phyloP scores from a whole-genome alignment of 2,329 filamentous ascomycete species.

The Alternaria sp. region DNA sequence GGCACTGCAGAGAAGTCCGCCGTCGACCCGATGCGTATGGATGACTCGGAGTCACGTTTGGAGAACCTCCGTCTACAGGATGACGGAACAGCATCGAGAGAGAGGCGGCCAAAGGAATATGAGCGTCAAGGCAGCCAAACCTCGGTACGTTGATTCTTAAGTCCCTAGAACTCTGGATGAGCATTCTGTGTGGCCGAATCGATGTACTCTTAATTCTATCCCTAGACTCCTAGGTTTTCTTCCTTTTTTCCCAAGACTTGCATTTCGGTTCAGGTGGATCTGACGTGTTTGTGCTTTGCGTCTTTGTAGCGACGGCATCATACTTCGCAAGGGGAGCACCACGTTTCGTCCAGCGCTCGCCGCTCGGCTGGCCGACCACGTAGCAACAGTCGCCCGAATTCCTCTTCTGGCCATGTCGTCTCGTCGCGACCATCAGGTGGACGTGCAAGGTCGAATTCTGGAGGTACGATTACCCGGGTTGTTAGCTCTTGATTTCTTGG shows the following conservation, averaged over 20 bases:
- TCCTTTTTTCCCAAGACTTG: slow-evolving; percentile 42
- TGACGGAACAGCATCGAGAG: slow-evolving; percentile 55
- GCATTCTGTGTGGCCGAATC: slow-evolving; percentile 49
- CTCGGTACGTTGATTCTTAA: slow-evolving; percentile 54
- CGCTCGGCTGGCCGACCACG: slow-evolving; percentile 45
- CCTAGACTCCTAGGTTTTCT: slow-evolving; percentile 45
- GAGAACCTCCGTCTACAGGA: slow-evolving; percentile 92
- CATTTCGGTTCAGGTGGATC: slow-evolving; percentile 47
- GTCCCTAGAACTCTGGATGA: slow-evolving; percentile 49
- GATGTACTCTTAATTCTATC: slow-evolving; percentile 51
- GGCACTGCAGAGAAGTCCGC: slow-evolving; percentile 48
- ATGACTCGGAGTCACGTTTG: slow-evolving; percentile 84
- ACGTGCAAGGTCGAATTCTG: slow-evolving; percentile 40
- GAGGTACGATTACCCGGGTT: slow-evolving; percentile 37
- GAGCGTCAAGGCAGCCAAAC: slow-evolving; percentile 49
- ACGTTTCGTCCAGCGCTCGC: slow-evolving; percentile 37
- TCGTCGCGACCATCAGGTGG: slow-evolving; percentile 35
- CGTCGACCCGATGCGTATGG: slow-evolving; percentile 56
- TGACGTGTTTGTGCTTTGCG: slow-evolving; percentile 49
- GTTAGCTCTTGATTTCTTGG: slow-evolving; percentile 8
- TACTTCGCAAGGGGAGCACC: slow-evolving; percentile 45
- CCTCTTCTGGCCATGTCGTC: slow-evolving; percentile 38
- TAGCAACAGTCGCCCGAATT: slow-evolving; percentile 50
- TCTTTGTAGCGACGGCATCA: slow-evolving; percentile 47
- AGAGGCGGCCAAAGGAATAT: slow-evolving; percentile 49